Conservation (phyloP, 331 rosid species). For the Pyracantha coccinea region DNA sequence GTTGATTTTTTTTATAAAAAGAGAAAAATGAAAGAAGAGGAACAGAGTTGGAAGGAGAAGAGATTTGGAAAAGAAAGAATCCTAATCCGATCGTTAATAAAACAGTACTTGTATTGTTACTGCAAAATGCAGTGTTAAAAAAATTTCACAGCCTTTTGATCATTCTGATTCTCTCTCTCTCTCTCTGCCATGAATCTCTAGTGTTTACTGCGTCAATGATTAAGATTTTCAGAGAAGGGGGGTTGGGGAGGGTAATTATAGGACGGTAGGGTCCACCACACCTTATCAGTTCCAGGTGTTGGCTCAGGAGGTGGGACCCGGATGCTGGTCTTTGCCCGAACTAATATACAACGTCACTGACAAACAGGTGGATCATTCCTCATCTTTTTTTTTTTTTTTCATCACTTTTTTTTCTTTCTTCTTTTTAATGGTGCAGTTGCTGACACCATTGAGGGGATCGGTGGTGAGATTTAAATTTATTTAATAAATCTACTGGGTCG, state of each 20-base stretch:
- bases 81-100: no score
- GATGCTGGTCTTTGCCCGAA: slow-evolving; percentile 60
- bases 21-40: no score
- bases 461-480: slow-evolving; percentile 27
- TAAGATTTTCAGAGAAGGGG: slow-evolving; percentile 25
- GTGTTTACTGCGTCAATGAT: slow-evolving; percentile 69
- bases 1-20: no score
- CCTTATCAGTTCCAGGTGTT: slow-evolving; percentile 99
- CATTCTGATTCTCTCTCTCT: slow-evolving; percentile 18
- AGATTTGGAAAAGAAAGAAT: no score
- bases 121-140: slow-evolving; percentile 5
- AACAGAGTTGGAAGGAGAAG: rapidly evolving
- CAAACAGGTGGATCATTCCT: slow-evolving; percentile 99
- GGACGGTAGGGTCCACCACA: slow-evolving; percentile 49
- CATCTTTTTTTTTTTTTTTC: slow-evolving; percentile 15
- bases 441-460: slow-evolving; percentile 38
- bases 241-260: slow-evolving; percentile 26
- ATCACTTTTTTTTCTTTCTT: neutral
- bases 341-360: slow-evolving; percentile 92
- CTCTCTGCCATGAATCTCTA: slow-evolving; percentile 35
- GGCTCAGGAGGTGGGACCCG: slow-evolving; percentile 74
- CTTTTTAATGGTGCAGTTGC: slow-evolving; percentile 33
- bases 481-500: slow-evolving; percentile 29
- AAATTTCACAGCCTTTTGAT: slow-evolving; percentile 12
- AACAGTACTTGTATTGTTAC: slow-evolving; percentile 29